These are phyloP conservation scores for Colletotrichum sublineola DNA, from an alignment of 2,329 filamentous ascomycete genomes.

Conservation along the genomic window DNA sequence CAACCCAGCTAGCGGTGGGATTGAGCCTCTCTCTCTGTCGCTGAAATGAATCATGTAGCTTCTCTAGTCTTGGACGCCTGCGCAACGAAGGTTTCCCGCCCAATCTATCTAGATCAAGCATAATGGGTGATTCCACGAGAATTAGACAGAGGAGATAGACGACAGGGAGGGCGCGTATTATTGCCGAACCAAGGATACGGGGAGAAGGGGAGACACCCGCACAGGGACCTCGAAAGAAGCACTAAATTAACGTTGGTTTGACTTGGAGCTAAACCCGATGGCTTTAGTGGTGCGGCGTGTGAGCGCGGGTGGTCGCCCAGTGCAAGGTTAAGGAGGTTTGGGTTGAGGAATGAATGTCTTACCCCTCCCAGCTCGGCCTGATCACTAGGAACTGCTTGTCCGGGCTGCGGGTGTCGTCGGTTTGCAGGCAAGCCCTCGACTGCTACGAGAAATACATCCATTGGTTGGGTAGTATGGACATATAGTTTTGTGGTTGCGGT, in stretches of 20 bases:
- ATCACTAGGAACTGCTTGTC: neutral
- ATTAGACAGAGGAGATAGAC: neutral
- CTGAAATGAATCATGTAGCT: neutral
- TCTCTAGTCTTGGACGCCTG: neutral
- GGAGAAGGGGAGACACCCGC: neutral
- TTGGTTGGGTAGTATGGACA: neutral
- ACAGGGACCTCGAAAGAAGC: conserved; percentile 9
- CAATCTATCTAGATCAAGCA: neutral
- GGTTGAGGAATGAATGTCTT: neutral
- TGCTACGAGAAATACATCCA: too few relatives aligned
- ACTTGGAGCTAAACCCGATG: conserved; percentile 17
- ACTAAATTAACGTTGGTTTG: conserved; percentile 39
- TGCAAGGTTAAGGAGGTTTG: conserved; percentile 4
- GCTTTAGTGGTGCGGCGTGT: conserved; percentile 17
- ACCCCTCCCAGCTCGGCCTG: neutral
- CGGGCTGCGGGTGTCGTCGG: neutral
- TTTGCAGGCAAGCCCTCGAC: neutral
- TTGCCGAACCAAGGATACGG: neutral
- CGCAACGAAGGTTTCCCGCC: neutral
- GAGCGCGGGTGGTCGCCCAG: neutral
- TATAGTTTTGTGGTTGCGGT: neutral
- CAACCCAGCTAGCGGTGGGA: neutral
- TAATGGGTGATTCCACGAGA: neutral
- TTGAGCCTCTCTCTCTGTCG: neutral
- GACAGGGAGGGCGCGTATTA: neutral